Percentiles rank a stretch among this genome's conserved stretches.
These are phyloP conservation scores for Mycena crocata DNA, from an alignment of 768 basidiomycete genomes.

Conservation along the genomic window DNA sequence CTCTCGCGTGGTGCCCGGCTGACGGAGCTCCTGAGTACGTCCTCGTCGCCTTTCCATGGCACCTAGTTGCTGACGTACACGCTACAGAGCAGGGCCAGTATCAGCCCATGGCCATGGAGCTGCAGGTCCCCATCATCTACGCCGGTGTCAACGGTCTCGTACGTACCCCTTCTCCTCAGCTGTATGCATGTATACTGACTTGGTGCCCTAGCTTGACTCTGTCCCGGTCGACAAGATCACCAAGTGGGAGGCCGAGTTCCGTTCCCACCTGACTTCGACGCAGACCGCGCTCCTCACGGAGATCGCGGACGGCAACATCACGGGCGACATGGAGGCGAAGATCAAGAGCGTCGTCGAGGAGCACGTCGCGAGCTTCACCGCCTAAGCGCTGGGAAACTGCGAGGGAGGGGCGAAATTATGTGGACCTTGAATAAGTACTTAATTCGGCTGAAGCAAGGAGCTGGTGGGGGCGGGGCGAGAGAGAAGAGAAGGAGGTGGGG, in stretches of 20 bases:
- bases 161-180: slow-evolving; percentile 44
- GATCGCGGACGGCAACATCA: slow-evolving; percentile 86
- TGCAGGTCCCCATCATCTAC: slow-evolving; percentile 99
- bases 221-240: slow-evolving; percentile 96
- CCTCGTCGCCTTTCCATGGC: neutral
- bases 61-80: slow-evolving; percentile 38
- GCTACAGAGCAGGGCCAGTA: slow-evolving; percentile 95
- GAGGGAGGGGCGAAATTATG: too few relatives aligned
- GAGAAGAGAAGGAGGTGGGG: too few relatives aligned
- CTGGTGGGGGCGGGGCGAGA: neutral
- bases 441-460: neutral
- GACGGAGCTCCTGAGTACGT: slow-evolving; percentile 92
- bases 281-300: slow-evolving; percentile 84
- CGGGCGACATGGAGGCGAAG: slow-evolving; percentile 90
- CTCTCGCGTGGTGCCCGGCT: slow-evolving; percentile 98
- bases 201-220: slow-evolving; percentile 77
- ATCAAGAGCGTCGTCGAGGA: slow-evolving; percentile 96
- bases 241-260: slow-evolving; percentile 94
- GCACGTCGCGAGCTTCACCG: slow-evolving; percentile 85
- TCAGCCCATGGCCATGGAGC: slow-evolving; percentile 92
- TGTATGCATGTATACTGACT: neutral
- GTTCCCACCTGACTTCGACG: slow-evolving; percentile 81
- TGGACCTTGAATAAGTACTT: neutral
- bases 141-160: slow-evolving; percentile 99
- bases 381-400: slow-evolving; percentile 44